Conservation (phyloP, 768 basidiomycete genomes). For the Lactifluus pinguis region DNA sequence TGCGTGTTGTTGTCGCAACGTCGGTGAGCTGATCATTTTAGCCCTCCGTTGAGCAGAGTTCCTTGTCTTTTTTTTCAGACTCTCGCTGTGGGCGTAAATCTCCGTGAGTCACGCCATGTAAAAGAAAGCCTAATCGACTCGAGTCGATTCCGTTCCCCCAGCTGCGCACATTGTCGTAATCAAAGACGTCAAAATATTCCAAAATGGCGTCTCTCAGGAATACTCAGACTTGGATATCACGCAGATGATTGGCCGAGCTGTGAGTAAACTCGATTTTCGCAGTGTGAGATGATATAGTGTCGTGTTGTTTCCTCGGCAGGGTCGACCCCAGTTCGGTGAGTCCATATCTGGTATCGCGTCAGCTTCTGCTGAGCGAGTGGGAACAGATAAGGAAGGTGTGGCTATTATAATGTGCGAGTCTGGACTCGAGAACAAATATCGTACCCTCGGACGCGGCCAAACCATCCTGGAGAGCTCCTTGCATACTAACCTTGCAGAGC, state of each 20-base stretch:
- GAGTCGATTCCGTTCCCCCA: constrained; percentile 24
- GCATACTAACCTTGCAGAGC: constrained; percentile 77
- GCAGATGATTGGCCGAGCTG: constrained; percentile 95
- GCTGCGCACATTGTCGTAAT: constrained; percentile 92
- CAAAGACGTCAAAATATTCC: constrained; percentile 79
- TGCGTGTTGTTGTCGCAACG: constrained; percentile 71
- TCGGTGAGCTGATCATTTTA: constrained; percentile 45
- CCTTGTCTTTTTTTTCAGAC: constrained; percentile 42
- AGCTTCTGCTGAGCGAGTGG: background rate
- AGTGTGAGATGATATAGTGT: background rate
- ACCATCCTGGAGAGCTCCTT: constrained; percentile 81
- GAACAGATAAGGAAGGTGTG: constrained; percentile 68
- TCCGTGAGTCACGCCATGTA: constrained; percentile 47
- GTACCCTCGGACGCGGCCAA: constrained; percentile 54
- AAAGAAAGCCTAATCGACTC: background rate
- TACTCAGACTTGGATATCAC: constrained; percentile 90
- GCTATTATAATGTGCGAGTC: constrained; percentile 78
- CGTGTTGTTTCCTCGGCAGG: constrained; percentile 27
- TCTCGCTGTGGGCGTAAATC: constrained; percentile 91
- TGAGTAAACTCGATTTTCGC: constrained; percentile 28
- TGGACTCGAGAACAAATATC: constrained; percentile 64
- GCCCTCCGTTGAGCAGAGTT: background rate
- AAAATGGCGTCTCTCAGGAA: constrained; percentile 59
- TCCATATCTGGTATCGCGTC: background rate
- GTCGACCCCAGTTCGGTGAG: constrained; percentile 83